Base-by-base conservation (phyloP, 768 basidiomycete genomes). In the Pholiota microspora region DNA sequence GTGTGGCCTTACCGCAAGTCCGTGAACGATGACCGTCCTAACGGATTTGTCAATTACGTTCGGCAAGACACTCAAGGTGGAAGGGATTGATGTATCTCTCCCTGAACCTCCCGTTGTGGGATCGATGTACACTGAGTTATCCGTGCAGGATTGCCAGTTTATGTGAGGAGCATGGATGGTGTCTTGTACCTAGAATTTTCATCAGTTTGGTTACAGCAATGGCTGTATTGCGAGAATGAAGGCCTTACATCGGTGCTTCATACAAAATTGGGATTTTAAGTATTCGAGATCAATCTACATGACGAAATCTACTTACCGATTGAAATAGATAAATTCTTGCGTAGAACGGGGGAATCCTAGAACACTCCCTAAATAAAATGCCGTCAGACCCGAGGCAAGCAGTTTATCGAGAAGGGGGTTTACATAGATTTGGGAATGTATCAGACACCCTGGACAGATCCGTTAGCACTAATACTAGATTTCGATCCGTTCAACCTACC, bases 31-130 rank as follows among this genome's bases (percentile, higher is more conserved):
- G 27, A 89, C 80, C 0, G 75, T 78, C 49, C 85, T 72, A 45
- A 78, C 74, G 45, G 75, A 86, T 69, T 86, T 86, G 64, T 88
- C 86, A 56, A 88, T 88, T 53, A 86, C 85, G 55, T 76, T 85
- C 1, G 86, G 84, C 1, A 88, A 73, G 2, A 88, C 82, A 9
- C 80, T 83, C 48, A 88, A 71, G 0, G 78, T 79, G 2, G 86
- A 80, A 0, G 85, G 78, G 16, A 83, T 76, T 15, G 82, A 84
- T 35, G 69, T 67, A 59, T 88, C 86, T n/a, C 63, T 63, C 13
- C 76, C 74, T 21, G 57, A 60, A 12, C 61, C 64, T 8, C 72
- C 72, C 44, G 69, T 70, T 9, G 56, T 54, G 2, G 76, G 73
- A 27, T 82, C 61, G 27, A 81, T 73, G 62, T 86, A 86, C 7